Conservation (phyloP, 257 asterid genomes). For the Solanum etuberosum region DNA sequence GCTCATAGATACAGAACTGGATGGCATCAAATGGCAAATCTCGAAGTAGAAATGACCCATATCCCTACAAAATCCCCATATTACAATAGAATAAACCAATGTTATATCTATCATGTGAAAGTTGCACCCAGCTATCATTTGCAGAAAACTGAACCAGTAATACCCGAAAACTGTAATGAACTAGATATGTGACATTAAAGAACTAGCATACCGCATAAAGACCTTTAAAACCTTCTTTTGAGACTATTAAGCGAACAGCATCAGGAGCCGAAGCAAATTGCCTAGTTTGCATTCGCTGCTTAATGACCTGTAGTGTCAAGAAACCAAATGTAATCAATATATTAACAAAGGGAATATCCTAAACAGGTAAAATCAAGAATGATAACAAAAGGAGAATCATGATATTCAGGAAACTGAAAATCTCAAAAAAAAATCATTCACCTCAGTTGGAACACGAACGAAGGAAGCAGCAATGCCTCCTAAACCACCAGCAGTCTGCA, state of each 20-base stretch:
- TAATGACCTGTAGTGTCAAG: constrained; percentile 66
- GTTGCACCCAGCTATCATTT: not conserved
- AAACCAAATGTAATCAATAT: not conserved
- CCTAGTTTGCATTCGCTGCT: constrained; percentile 92
- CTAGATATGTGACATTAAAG: not conserved
- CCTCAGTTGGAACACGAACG: constrained; percentile 98
- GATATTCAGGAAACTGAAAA: not conserved
- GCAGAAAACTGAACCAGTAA: not conserved
- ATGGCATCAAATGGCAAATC: constrained; percentile 80
- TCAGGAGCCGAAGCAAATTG: constrained; percentile 89
- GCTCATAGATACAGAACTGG: constrained; percentile 86
- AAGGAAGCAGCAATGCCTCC: constrained; percentile 97
- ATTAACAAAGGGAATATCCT: not conserved
- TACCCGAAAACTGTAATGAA: not conserved
- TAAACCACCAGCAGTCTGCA: constrained; percentile 85
- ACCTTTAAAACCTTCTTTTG: constrained; percentile 86
- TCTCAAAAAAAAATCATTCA: not conserved
- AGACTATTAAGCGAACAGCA: constrained; percentile 72
- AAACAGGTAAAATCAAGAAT: not conserved
- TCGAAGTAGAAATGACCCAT: constrained; percentile 71
- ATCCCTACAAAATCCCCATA: constrained; percentile 40
- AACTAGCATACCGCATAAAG: constrained; percentile 68
- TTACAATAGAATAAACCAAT: not conserved
- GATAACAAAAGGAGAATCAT: not conserved
- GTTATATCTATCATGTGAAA: not conserved